A percentile compares a stretch with the other conserved stretches of the same genome.
Evolutionary conservation across 805 yeast genomes (phyloP).

Genomic region (Nakazawaea sp.): DNA sequence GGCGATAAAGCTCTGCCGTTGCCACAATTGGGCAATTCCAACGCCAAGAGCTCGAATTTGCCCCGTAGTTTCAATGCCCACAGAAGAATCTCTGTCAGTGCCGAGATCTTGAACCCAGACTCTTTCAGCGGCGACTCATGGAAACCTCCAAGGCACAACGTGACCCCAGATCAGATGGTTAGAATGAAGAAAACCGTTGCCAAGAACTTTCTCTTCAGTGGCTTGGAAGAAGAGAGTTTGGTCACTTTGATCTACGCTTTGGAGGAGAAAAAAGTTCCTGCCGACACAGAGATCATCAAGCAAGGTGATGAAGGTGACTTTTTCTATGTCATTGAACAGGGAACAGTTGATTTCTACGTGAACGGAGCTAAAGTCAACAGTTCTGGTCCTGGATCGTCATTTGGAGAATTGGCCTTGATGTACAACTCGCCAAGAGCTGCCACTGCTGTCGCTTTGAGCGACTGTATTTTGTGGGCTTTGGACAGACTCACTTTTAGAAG

Average conservation of each 20-base stretch:
- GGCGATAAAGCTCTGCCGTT: constrained; percentile 15
- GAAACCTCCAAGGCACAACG: constrained; percentile 65
- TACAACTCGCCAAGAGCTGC: constrained; percentile 98
- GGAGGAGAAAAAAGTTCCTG: constrained; percentile 56
- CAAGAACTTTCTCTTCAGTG: constrained; percentile 78
- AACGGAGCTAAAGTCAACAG: constrained; percentile 65
- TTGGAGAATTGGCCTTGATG: constrained; percentile 97
- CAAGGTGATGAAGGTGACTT: constrained; percentile 96
- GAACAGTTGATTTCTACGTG: constrained; percentile 75
- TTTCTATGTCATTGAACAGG: constrained; percentile 81
- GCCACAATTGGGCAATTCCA: constrained; percentile 17
- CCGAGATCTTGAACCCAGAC: constrained; percentile 79
- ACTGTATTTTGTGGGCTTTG: constrained; percentile 80
- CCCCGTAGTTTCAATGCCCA: constrained; percentile 66
- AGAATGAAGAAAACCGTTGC: constrained; percentile 68
- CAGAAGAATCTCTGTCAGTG: constrained; percentile 86
- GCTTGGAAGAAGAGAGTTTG: constrained; percentile 71
- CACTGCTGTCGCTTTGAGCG: constrained; percentile 70
- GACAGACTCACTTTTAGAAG: constrained; percentile 91
- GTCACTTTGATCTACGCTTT: constrained; percentile 79
- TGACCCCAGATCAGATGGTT: constrained; percentile 54
- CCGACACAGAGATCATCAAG: constrained; percentile 61
- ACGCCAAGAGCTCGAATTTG: constrained; percentile 25
- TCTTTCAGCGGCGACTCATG: constrained; percentile 59
- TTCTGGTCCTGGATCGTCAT: constrained; percentile 81